These are phyloP conservation scores for Sarocladiaceae sp. DNA, from an alignment of 2,329 filamentous ascomycete genomes.

Conservation along the genomic window DNA sequence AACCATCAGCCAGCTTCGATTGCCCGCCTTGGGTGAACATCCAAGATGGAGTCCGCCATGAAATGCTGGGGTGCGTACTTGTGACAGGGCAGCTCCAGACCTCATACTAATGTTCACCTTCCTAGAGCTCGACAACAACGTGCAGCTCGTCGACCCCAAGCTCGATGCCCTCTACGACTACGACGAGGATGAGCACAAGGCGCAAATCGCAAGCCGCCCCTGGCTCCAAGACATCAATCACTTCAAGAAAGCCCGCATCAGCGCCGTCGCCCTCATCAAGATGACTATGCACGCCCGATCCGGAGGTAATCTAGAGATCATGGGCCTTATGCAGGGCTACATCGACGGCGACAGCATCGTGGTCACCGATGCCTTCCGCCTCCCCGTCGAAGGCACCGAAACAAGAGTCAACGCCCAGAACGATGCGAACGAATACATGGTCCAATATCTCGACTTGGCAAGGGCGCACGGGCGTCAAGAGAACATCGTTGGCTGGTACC, in stretches of 20 bases:
- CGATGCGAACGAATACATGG: constrained; percentile 95
- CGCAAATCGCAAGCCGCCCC: constrained; percentile 57
- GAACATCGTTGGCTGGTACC: constrained; percentile 97
- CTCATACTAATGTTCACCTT: constrained; percentile 8
- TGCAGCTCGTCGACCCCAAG: constrained; percentile 75
- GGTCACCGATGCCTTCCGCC: constrained; percentile 86
- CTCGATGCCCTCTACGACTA: constrained; percentile 91
- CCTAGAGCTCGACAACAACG: constrained; percentile 79
- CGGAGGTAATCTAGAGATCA: constrained; percentile 85
- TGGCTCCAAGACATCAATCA: constrained; percentile 77
- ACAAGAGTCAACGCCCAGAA: constrained; percentile 93
- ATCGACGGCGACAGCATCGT: constrained; percentile 79
- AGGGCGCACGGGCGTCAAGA: constrained; percentile 73
- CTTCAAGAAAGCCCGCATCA: constrained; percentile 92
- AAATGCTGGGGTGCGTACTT: constrained; percentile 20
- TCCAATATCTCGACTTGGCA: constrained; percentile 72
- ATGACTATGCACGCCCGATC: constrained; percentile 99
- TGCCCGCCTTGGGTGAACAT: background rate
- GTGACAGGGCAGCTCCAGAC: constrained; percentile 5
- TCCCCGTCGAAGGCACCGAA: constrained; percentile 97
- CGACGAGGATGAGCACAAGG: constrained; percentile 61
- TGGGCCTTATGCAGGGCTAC: constrained; percentile 98
- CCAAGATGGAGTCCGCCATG: constrained; percentile 21
- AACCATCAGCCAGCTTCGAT: background rate
- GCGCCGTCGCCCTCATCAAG: constrained; percentile 87